phyloP scores from a whole-genome alignment of 2,329 filamentous ascomycete genomes.

The Trichoderma cornu-damae region DNA sequence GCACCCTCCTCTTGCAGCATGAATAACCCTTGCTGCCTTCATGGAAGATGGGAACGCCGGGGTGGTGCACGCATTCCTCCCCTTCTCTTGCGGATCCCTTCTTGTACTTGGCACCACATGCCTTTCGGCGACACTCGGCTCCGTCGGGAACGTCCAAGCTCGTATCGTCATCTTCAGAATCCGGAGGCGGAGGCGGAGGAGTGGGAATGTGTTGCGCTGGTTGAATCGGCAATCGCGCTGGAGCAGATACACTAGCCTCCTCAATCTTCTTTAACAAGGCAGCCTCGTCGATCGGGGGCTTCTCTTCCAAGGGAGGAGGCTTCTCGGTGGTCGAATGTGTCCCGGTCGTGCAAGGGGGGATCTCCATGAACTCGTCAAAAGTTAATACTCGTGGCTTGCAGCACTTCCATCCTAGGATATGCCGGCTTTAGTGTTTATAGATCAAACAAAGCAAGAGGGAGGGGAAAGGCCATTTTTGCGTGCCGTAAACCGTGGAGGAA shows the following conservation, averaged over 20 bases:
- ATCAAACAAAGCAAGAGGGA: not conserved
- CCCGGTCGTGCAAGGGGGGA: conserved; percentile 87
- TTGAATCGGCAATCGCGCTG: conserved; percentile 37
- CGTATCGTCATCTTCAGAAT: conserved; percentile 85
- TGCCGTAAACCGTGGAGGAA: not conserved
- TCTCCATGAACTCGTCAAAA: conserved; percentile 95
- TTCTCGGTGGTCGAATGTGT: conserved; percentile 84
- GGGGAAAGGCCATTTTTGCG: not conserved
- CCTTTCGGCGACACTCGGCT: conserved; percentile 70
- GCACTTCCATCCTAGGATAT: conserved; percentile 85
- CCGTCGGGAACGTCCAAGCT: conserved; percentile 66
- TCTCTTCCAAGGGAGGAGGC: conserved; percentile 58
- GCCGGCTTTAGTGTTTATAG: not conserved
- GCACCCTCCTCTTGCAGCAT: conserved; percentile 89
- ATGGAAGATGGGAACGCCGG: conserved; percentile 88
- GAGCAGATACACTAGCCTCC: conserved; percentile 41
- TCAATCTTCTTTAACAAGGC: conserved; percentile 45
- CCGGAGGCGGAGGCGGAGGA: conserved; percentile 58
- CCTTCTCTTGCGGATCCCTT: conserved; percentile 55
- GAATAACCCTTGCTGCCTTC: conserved; percentile 97
- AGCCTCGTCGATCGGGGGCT: conserved; percentile 40
- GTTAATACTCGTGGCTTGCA: conserved; percentile 95
- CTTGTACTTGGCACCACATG: conserved; percentile 64
- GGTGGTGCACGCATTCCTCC: conserved; percentile 83
- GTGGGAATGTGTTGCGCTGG: conserved; percentile 45